Evolutionary conservation across 2,329 filamentous ascomycete genomes (phyloP), one percentile per base, ranked within the genome.

Genomic region (Aspergillus udagawae): DNA sequence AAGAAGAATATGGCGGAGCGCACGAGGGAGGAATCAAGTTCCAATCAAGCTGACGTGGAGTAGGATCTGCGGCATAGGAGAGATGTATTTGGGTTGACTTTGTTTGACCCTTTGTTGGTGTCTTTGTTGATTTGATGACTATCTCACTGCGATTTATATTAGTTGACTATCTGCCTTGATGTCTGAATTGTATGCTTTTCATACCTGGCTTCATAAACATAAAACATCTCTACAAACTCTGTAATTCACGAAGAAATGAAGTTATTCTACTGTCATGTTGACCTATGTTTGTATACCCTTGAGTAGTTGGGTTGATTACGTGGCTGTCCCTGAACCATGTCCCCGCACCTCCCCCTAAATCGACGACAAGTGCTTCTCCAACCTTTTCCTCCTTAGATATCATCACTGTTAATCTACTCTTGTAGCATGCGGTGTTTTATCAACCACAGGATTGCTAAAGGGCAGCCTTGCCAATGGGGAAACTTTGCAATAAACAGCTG

Each of bases 1-100:
- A 65, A 69, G 42, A 68, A 58, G 53, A 52, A 48, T 27, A 50
- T 32, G 6, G 44, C 23, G n/a, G 58, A 56, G 12, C 47, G 45
- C 17, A 52, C 57, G n/a, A 47, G 28, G 14, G 56, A 57, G 21
- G 59, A 58, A 35, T 54, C 57, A 4, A 59, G 62, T 21, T 64
- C 56, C 17, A 59, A 53, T 29, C 54, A 58, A 14, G 53, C 49
- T 20, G 54, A 54, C 4, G 51, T 27, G 25, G 58, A 57, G 21
- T 54, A 47, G 44, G 23, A 17, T 23, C 4, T 21, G 14, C 12
- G 23, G 8, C 7, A 23, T 47, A 14, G 25, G 23, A 23, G 17
- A 38, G 32, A 17, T 5, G 5, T 38, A 6, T 23, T 47, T 14
- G n/a, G 10, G 17, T 3, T 32, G 21, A 27, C n/a, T 14, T 6